Evolutionary conservation across 2,329 filamentous ascomycete species (phyloP), one percentile per base, ranked within the genome.

Genomic region (Cylindrodendrum hubeiense): DNA sequence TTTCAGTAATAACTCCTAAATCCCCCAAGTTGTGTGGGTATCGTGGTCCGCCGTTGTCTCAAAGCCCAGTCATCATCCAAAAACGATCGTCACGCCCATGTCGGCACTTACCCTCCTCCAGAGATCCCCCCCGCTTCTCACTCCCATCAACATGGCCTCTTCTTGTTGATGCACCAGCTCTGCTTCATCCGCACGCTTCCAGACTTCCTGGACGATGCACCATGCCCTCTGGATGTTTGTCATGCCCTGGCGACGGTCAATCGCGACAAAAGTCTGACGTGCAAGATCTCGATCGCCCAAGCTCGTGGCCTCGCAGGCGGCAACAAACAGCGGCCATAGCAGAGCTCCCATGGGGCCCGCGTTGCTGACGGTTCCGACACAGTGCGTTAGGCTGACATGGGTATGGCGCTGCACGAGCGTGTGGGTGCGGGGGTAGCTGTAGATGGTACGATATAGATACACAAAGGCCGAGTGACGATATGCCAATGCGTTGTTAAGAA

Each of bases 281-380:
- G 88, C 87, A 19, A 87, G 77, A 6, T 79, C 80, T 17, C 88
- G 79, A 72, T 91, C 88, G 9, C 78, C 79, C 1, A 75, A 70
- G 17, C 75, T 80, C 9, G 81, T 78, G 0, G 88, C 89, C 74
- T 91, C 89, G 72, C 88, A 90, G 1, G 87, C 84, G 2, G 88
- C 86, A 10, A 89, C 87, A 70, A 91, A 91, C 3, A 91, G 79
- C 1, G 89, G 89, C 87, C 89, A 91, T 2, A 91, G 81, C 37
- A 91, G 79, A 3, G 89, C 89, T 2, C 86, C 84, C 86, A 90
- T 90, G 0, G 89, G 89, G 0, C 89, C 88, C 47, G 80, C 79
- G 63, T 86, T 85, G 22, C 78, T 79, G 28, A 88, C 87, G 0
- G 87, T 89, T 30, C 82, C 83, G 6, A 84, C 80, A 71, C 88